phyloP scores from a whole-genome alignment of 768 basidiomycete genomes.

The Termitomyces bulborhizus region DNA sequence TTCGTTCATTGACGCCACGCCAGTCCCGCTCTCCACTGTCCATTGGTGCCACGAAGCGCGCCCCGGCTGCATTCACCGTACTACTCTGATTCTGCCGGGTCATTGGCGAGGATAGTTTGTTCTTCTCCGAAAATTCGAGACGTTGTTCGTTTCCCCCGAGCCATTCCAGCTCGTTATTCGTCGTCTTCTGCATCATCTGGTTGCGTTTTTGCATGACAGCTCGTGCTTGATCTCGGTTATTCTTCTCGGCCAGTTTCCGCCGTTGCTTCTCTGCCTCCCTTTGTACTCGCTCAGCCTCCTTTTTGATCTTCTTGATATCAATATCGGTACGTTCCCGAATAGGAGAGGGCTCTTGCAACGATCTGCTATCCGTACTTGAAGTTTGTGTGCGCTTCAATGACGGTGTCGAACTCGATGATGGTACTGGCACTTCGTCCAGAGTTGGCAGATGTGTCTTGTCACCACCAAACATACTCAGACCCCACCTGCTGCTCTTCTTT shows the following conservation, averaged over 20 bases:
- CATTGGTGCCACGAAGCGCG: slow-evolving; percentile 35
- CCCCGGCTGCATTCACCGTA: slow-evolving; percentile 56
- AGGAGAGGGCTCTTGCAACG: slow-evolving; percentile 51
- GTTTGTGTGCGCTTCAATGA: slow-evolving; percentile 78
- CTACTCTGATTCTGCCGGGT: slow-evolving; percentile 52
- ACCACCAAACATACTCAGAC: slow-evolving; percentile 65
- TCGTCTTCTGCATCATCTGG: slow-evolving; percentile 59
- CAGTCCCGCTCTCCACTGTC: slow-evolving; percentile 38
- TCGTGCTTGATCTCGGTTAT: slow-evolving; percentile 80
- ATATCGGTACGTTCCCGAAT: slow-evolving; percentile 33
- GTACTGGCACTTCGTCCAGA: slow-evolving; percentile 62
- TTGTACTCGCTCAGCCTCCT: slow-evolving; percentile 72
- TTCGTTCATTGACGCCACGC: slow-evolving; percentile 53
- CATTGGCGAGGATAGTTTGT: slow-evolving; percentile 54
- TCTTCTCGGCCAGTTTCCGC: slow-evolving; percentile 67
- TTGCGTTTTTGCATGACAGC: slow-evolving; percentile 90
- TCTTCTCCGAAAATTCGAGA: slow-evolving; percentile 35
- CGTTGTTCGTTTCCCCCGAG: slow-evolving; percentile 40
- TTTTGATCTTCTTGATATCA: slow-evolving; percentile 74
- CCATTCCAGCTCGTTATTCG: slow-evolving; percentile 60
- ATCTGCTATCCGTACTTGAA: slow-evolving; percentile 66
- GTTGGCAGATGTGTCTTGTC: slow-evolving; percentile 70
- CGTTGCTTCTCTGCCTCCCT: slow-evolving; percentile 83
- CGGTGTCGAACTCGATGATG: slow-evolving; percentile 47
- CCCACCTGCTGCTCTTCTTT: slow-evolving; percentile 68